Conservation (phyloP, 2,329 filamentous ascomycete species). For the Fusarium buharicum region DNA sequence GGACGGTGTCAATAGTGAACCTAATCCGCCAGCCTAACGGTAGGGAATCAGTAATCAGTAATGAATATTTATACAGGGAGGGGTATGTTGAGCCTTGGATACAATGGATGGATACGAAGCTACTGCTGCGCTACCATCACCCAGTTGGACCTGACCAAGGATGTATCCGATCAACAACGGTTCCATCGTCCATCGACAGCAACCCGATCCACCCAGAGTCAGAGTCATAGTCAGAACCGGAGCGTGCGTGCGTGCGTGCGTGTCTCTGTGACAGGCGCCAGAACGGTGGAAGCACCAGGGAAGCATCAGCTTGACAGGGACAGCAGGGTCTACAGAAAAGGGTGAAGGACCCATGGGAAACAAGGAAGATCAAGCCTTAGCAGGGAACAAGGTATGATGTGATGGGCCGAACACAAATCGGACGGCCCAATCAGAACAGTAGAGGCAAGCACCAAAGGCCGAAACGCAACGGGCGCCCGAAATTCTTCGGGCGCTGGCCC, state of each 20-base stretch:
- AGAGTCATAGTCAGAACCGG: background rate
- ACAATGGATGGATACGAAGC: no score
- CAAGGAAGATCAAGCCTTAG: conserved; percentile 26
- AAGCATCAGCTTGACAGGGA: conserved; percentile 36
- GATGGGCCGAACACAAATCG: conserved; percentile 14
- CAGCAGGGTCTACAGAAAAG: conserved; percentile 1
- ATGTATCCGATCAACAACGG: conserved; percentile 36
- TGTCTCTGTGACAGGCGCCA: conserved; percentile 32
- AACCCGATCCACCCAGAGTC: conserved; percentile 6
- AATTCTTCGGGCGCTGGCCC: conserved; percentile 39
- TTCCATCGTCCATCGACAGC: conserved; percentile 20
- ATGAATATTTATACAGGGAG: background rate
- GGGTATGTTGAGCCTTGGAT: background rate
- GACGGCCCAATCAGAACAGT: conserved; percentile 14
- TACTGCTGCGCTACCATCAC: background rate
- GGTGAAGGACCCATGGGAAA: conserved; percentile 14
- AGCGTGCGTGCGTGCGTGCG: no score
- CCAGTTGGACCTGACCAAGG: conserved; percentile 2
- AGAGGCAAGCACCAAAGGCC: conserved; percentile 19
- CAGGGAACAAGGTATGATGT: conserved; percentile 22
- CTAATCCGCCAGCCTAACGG: background rate
- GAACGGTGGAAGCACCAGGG: conserved; percentile 38
- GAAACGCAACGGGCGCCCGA: conserved; percentile 43
- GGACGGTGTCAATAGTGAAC: conserved; percentile 1
- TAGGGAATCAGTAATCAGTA: background rate